These are phyloP conservation scores for Malbranchea zuffiana DNA, from an alignment of 2,329 filamentous ascomycete species.

Conservation along the genomic window DNA sequence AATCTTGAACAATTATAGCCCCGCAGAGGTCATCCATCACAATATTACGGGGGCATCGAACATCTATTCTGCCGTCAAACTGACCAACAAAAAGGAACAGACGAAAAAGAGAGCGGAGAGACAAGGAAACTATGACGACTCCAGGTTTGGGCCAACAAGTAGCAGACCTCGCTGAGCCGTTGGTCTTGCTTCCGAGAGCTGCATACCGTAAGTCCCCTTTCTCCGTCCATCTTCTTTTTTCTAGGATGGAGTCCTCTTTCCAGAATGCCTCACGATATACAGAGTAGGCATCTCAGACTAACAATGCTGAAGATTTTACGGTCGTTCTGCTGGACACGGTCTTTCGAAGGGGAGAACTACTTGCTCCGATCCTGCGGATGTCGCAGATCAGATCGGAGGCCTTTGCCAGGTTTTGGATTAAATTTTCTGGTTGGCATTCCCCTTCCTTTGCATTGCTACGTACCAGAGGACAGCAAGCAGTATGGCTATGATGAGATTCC, in stretches of 20 bases:
- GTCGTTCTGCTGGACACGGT: conserved; percentile 25
- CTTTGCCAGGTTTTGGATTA: conserved; percentile 34
- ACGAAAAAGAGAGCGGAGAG: no score
- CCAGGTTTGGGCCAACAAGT: neutral
- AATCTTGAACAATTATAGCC: no score
- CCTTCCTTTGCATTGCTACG: neutral
- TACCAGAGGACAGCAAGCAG: no score
- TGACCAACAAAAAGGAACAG: no score
- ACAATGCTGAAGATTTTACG: conserved; percentile 26
- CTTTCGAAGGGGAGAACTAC: conserved; percentile 24
- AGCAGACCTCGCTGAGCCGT: conserved; percentile 1
- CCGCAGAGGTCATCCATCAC: no score
- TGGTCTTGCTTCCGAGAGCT: neutral
- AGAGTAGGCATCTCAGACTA: neutral
- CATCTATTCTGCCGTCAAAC: no score
- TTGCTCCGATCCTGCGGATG: conserved; percentile 26
- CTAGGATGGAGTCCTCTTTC: no score
- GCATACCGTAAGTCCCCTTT: conserved; percentile 2
- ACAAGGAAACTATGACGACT: neutral
- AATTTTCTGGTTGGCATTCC: conserved; percentile 25
- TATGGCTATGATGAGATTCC: no score
- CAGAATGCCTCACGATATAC: neutral
- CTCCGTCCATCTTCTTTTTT: neutral
- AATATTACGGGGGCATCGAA: no score
- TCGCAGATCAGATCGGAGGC: conserved; percentile 29